These are phyloP conservation scores for Fusarium neocosmosporiellum DNA, from an alignment of 2,329 filamentous ascomycete species.

Conservation along the genomic window DNA sequence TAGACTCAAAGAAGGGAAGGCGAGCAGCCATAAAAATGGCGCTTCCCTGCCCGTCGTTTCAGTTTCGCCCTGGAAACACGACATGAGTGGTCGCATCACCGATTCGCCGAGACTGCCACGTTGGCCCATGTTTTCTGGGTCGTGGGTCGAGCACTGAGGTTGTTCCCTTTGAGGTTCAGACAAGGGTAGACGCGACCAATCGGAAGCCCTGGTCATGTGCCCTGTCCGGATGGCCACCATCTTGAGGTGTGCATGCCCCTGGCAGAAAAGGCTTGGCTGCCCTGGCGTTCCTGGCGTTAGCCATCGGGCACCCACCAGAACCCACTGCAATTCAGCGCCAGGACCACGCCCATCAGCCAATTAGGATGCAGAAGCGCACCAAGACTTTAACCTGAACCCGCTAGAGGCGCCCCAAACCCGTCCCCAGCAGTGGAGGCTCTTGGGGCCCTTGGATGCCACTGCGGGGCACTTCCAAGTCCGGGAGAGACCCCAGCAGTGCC, in stretches of 20 bases:
- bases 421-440: conserved; percentile 37
- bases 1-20: conserved; percentile 10
- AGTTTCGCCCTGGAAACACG: conserved; percentile 16
- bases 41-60: conserved; percentile 28
- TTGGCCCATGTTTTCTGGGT: conserved; percentile 27
- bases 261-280: conserved; percentile 11
- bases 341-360: conserved; percentile 17
- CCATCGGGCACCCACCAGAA: background rate
- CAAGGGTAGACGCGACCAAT: conserved; percentile 17
- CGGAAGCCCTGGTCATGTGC: conserved; percentile 12
- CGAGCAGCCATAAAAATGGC: conserved; percentile 18
- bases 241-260: conserved; percentile 20
- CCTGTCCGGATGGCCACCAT: background rate
- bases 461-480: conserved; percentile 5
- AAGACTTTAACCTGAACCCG: conserved; percentile 25
- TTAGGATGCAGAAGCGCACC: background rate
- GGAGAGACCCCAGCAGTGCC: conserved; percentile 7
- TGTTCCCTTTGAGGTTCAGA: conserved; percentile 15
- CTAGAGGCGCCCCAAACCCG: conserved; percentile 27
- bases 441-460: background rate
- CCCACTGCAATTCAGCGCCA: conserved; percentile 19
- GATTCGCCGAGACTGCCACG: conserved; percentile 30
- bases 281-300: conserved; percentile 8
- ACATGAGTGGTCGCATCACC: conserved; percentile 9
- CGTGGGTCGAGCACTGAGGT: conserved; percentile 2